These are phyloP conservation scores for Epichloe coenophiala DNA, from an alignment of 2,329 filamentous ascomycete genomes.

Conservation along the genomic window DNA sequence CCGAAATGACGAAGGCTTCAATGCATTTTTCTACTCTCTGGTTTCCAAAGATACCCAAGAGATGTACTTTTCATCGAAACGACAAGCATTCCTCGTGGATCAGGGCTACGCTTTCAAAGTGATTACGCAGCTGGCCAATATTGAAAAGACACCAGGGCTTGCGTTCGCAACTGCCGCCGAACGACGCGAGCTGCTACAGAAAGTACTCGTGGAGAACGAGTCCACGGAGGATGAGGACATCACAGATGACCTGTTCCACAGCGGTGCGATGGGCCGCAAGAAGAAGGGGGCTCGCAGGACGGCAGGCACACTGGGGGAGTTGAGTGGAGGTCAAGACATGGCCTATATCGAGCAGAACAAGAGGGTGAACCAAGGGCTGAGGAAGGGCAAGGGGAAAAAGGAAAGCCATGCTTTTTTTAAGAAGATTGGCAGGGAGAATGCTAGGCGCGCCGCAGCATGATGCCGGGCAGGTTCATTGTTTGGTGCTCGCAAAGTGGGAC, in stretches of 20 bases:
- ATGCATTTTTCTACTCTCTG: conserved; percentile 96
- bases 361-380: conserved; percentile 40
- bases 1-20: conserved; percentile 94
- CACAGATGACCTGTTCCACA: conserved; percentile 27
- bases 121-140: conserved; percentile 86
- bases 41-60: conserved; percentile 96
- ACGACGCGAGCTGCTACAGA: conserved; percentile 72
- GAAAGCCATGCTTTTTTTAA: conserved; percentile 28
- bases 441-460: conserved; percentile 20
- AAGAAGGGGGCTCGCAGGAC: conserved; percentile 56
- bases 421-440: conserved; percentile 29
- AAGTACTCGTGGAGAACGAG: conserved; percentile 81
- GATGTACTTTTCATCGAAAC: conserved; percentile 95
- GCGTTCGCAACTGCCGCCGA: conserved; percentile 69
- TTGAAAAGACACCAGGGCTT: conserved; percentile 70
- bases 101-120: conserved; percentile 99
- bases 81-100: conserved; percentile 92
- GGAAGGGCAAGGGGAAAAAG: conserved; percentile 25
- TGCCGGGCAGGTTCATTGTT: conserved; percentile 6
- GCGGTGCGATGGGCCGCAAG: conserved; percentile 32
- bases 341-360: conserved; percentile 83
- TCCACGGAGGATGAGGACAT: conserved; percentile 60
- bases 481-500: too few relatives aligned
- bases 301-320: conserved; percentile 67
- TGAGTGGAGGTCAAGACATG: conserved; percentile 92